phyloP scores from a whole-genome alignment of 2,329 filamentous ascomycete genomes.

The Neonectria neomacrospora region DNA sequence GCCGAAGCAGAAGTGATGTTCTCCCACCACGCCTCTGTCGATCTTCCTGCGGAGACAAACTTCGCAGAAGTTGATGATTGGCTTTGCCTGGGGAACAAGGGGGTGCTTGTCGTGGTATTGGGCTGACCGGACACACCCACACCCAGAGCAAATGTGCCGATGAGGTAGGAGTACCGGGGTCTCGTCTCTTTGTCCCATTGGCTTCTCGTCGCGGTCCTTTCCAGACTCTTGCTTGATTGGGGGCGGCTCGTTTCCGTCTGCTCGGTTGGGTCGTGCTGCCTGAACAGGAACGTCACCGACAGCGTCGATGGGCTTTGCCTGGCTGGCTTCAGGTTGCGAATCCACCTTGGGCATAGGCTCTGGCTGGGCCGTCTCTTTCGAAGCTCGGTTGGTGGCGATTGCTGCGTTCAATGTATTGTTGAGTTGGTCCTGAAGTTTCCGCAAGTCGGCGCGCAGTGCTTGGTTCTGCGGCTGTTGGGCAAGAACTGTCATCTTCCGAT shows the following conservation, averaged over 20 bases:
- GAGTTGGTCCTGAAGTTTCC: conserved; percentile 45
- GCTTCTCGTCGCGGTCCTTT: background rate
- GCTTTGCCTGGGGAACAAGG: conserved; percentile 34
- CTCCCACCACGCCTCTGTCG: conserved; percentile 35
- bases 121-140: conserved; percentile 50
- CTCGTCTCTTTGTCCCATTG: conserved; percentile 24
- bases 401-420: conserved; percentile 46
- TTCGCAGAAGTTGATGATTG: conserved; percentile 50
- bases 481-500: conserved; percentile 42
- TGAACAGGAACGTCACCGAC: background rate
- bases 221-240: background rate
- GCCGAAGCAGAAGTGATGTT: conserved; percentile 55
- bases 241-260: background rate
- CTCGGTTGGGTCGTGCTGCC: background rate
- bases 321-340: background rate
- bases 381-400: conserved; percentile 26
- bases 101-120: conserved; percentile 51
- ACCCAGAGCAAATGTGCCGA: conserved; percentile 52
- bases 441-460: conserved; percentile 39
- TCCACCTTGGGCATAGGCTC: conserved; percentile 1
- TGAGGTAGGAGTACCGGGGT: conserved; percentile 36
- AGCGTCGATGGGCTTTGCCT: background rate
- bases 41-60: conserved; percentile 47
- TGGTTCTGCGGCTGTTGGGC: conserved; percentile 37
- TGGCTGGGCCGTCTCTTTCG: conserved; percentile 3